These are phyloP conservation scores for Musa itinerans DNA, from an alignment of 176 grass and related monocot genomes.

Conservation along the genomic window DNA sequence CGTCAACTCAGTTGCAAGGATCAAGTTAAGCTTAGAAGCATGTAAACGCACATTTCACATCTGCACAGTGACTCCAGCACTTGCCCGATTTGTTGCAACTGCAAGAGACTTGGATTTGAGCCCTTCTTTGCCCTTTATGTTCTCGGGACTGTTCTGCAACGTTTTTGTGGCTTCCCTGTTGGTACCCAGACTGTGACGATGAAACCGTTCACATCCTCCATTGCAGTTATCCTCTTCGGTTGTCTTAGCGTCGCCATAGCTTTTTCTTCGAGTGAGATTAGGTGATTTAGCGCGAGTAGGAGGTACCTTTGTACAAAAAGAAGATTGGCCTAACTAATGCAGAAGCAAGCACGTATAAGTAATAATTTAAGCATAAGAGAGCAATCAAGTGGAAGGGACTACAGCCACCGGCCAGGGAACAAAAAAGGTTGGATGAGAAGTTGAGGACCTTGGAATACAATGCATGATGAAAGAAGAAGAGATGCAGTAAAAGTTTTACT, in stretches of 20 bases:
- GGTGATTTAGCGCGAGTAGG: constrained; percentile 46
- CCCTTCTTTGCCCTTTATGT: background rate
- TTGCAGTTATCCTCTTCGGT: background rate
- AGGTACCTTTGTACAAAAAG: constrained; percentile 20
- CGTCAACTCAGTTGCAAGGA: too few species aligned
- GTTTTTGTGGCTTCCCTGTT: background rate
- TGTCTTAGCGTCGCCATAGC: constrained; percentile 13
- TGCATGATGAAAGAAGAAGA: background rate
- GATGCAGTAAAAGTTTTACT: background rate
- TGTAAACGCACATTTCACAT: background rate
- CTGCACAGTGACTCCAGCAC: background rate
- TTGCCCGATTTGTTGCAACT: background rate
- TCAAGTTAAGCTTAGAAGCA: background rate
- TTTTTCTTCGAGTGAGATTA: constrained; percentile 36
- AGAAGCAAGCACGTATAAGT: background rate
- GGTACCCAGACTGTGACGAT: constrained; percentile 19
- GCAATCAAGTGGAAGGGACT: background rate
- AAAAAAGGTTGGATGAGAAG: background rate
- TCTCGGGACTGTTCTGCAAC: background rate
- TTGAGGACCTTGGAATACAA: background rate
- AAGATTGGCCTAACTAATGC: background rate
- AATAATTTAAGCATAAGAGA: background rate
- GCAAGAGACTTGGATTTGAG: constrained; percentile 2
- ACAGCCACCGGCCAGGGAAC: background rate
- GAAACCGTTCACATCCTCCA: constrained; percentile 4